Evolutionary conservation across 2,329 filamentous ascomycete species (phyloP), one percentile per base, ranked within the genome.

Genomic region (Fusarium pilosicola): DNA sequence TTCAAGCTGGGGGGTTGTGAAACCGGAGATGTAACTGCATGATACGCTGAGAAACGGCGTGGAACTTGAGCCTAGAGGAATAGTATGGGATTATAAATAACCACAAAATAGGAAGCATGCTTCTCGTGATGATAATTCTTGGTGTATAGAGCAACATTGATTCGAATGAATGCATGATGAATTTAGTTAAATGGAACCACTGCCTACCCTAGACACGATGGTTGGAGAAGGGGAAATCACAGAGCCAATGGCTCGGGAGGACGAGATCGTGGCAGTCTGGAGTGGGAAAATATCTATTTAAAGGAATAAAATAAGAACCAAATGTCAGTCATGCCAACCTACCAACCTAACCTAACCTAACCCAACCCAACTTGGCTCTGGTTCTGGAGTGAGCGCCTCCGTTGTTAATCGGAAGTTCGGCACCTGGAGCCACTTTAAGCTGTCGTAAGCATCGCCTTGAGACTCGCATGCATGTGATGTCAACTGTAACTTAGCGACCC

Each of bases 371-470:
- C 32, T 34, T 34, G 32, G 32, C 32, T 32, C 30, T 32, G 30
- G 13, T 13, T 32, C 34, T 10, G 22, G 46, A 46, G 18, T 15
- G 18, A 54, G 24, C 22, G 24, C 26, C 52, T 55, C 65, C 65
- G 66, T 60, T 42, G 18, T 34, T 15, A 15, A 6, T 54, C 70
- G 70, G 69, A 70, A 73, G 65, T 49, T 65, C 64, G 70, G 69
- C 70, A 73, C 24, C 46, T 30, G 42, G 30, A 49, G 65, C 65
- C 70, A 73, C 59, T 18, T 42, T 24, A 34, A 65, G 67, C 42
- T 44, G 70, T 72, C 70, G 70, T 73, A 46, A 72, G 69, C 68
- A 49, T 67, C 41, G 24, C 42, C 56, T 51, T 58, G n/a, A 41
- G 22, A 41, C 6, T 30, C 34, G 24, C 34, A 48, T 32, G 20